phyloP scores from a whole-genome alignment of 176 grass and related monocot species.

The Puya raimondii region DNA sequence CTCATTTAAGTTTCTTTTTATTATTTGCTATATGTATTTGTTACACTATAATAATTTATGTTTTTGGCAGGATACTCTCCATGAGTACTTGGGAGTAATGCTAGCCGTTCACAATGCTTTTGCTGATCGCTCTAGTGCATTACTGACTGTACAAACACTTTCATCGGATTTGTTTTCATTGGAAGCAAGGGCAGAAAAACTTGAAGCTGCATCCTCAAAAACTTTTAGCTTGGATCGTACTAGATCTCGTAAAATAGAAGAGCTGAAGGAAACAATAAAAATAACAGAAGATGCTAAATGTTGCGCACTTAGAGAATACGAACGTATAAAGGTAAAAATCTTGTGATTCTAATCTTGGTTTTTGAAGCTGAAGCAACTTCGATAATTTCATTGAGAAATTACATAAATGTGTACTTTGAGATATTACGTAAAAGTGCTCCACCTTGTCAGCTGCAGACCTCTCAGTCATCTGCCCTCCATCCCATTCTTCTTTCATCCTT shows the following conservation, averaged over 20 bases:
- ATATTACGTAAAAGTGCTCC: neutral
- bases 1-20: constrained; percentile 8
- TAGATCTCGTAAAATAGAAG: constrained; percentile 58
- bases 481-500: no score
- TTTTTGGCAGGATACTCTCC: constrained; percentile 56
- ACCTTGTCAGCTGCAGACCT: no score
- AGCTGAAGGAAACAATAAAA: constrained; percentile 68
- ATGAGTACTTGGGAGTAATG: constrained; percentile 74
- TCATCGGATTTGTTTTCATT: constrained; percentile 54
- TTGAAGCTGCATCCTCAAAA: constrained; percentile 66
- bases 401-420: constrained; percentile 5
- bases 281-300: constrained; percentile 54
- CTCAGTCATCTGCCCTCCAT: no score
- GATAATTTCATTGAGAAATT: neutral
- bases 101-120: constrained; percentile 73
- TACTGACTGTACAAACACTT: constrained; percentile 60
- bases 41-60: constrained; percentile 12
- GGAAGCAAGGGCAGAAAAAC: constrained; percentile 36
- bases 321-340: constrained; percentile 67
- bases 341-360: neutral
- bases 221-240: constrained; percentile 51
- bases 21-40: constrained; percentile 9
- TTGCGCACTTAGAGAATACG: constrained; percentile 54
- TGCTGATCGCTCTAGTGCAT: constrained; percentile 57
- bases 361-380: constrained; percentile 3